Evolutionary conservation across 2,329 filamentous ascomycete genomes (phyloP), one percentile per base, ranked within the genome.

Genomic region (Aureobasidium sp.): DNA sequence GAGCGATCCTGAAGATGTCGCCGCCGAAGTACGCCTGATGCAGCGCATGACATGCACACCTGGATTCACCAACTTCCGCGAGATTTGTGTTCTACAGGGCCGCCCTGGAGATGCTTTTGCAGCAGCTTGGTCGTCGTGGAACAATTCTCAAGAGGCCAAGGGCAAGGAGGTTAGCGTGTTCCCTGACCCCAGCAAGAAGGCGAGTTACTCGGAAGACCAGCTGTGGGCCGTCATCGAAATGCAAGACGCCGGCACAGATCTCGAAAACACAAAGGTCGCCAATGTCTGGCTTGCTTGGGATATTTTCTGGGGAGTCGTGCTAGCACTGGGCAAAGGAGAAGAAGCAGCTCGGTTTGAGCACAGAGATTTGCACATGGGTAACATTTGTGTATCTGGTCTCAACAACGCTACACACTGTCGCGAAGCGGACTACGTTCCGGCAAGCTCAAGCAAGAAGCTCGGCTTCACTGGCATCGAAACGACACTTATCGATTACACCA

Each of bases 401-500:
- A 37, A 40, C 11, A 29, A 60, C 21, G 13, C 45, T 43, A 37
- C 45, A 33, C n/a, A 60, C 13, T 71, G 73, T 51, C 47, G 57
- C 31, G 61, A 54, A 33, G 35, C 43, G 35, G 58, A 60, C 25
- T 57, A 21, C 27, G 63, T 66, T 73, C 67, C 69, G 38, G 29
- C 64, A 37, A 64, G 62, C 19, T 23, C 33, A 25, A 57, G 10
- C 23, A 67, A 69, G 23, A 79, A 75, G 43, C 68, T 85, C 25
- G 77, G 78, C 2, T 76, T 82, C 60, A 82, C 81, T 15, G 75
- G 75, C 1, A 71, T 86, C 4, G 81, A 84, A 65, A 83, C 83
- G 1, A 86, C 84, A 0, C 78, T 87, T 25, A 87, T 87, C 65
- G 84, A 87, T 69, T 87, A 87, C 69, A 86, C 84, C 1, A 77